Base-by-base conservation (phyloP, 371 early-diverging fungal genomes). In the Apophysomyces sp. region DNA sequence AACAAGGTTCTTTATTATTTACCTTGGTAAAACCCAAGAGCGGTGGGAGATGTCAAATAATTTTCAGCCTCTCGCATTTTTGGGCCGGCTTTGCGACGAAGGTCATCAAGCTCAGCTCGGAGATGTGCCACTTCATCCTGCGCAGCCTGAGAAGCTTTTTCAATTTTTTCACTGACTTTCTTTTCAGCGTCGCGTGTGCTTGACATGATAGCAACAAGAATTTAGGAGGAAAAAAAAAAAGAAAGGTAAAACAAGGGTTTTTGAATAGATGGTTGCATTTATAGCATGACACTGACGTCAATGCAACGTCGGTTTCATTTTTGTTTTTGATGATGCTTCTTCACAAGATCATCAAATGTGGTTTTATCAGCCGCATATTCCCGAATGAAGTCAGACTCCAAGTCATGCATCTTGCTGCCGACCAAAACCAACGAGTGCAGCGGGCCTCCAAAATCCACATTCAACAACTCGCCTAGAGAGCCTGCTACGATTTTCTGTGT, bases 401-500 rank as follows among this genome's bases (percentile, higher is more conserved):
- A 85, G 62, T 91, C 84, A 71, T 99, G 99, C 89, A 98, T 89
- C 64, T 88, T 84, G 32, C 82, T 86, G 13, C 98, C 95, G 52
- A 98, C 86, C 31, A 93, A 63, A 15, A 99, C 95, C 13, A 99
- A 80, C 16, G 98, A 98, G 78, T 99, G 99, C 7, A 99, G 78
- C 34, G 99, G 99, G 24, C 83, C 85, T 6, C 99, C 99, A 81
- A 98, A 96, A 65, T 98, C 98, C 4, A 76, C 87, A 6, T 85
- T 72, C 11, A 87, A 62, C 52, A 99, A 78, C 68, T 98, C 92
- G 40, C 83, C 76, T 58, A 98, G 82, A 4, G 95, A 95, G 28
- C 97, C 99, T 29, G 93, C 90, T n/a, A 79, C 79, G 61, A 93
- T 86, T 68, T 89, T 80, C 77, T 98, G 94, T 21, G 89, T 89